Conservation (phyloP, 139 green algal genomes). For the Diplosphaera chodatii region DNA sequence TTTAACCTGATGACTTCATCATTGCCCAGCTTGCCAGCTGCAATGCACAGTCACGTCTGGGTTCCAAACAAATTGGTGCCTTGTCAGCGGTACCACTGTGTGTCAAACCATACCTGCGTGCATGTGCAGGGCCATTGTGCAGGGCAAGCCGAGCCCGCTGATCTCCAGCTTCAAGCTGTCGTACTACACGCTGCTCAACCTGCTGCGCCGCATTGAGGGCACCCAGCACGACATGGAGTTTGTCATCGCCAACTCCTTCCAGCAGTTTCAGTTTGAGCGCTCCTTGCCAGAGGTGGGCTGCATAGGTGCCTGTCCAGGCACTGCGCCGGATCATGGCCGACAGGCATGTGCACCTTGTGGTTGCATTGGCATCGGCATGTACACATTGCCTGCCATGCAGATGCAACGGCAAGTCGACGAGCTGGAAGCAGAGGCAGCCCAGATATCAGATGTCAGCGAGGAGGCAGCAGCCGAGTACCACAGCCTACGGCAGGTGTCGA, state of each 20-base stretch:
- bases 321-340: too few species aligned
- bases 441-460: slow-evolving; percentile 13
- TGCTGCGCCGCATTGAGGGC: slow-evolving; percentile 72
- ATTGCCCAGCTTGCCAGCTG: too few species aligned
- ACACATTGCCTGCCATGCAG: slow-evolving; percentile 3
- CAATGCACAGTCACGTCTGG: too few species aligned
- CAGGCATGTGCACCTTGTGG: too few species aligned
- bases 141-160: slow-evolving; percentile 59
- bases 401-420: slow-evolving; percentile 22
- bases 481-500: slow-evolving; percentile 15
- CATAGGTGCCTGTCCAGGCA: too few species aligned
- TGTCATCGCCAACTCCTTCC: slow-evolving; percentile 86
- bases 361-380: too few species aligned
- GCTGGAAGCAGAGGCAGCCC: slow-evolving; percentile 15
- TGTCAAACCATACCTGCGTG: too few species aligned
- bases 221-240: slow-evolving; percentile 69
- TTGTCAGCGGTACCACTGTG: too few species aligned
- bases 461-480: slow-evolving; percentile 20
- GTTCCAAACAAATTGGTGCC: too few species aligned
- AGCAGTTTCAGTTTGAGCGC: slow-evolving; percentile 89
- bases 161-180: slow-evolving; percentile 74
- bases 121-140: slow-evolving; percentile 39
- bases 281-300: slow-evolving; percentile 47
- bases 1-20: too few species aligned
- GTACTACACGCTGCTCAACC: slow-evolving; percentile 94